Conservation (phyloP, 441 rosid species). For the Macaranga tanarius region DNA sequence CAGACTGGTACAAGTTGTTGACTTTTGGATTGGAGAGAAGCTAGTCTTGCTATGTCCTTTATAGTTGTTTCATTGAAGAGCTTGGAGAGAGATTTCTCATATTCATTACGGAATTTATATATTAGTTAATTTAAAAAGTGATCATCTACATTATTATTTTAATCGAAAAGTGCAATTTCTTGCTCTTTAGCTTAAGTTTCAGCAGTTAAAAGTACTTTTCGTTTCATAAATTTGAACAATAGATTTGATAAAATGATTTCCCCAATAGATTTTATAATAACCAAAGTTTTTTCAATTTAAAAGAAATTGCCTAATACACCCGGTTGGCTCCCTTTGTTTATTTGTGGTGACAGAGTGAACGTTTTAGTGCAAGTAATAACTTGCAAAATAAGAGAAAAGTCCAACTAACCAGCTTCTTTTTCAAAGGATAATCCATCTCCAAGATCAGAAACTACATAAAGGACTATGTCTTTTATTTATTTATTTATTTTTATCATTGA, state of each 20-base stretch:
- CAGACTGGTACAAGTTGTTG: neutral
- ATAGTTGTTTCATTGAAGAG: neutral
- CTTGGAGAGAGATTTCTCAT: neutral
- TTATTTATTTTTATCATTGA: too few relatives aligned
- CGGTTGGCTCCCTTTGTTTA: neutral
- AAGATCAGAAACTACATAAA: too few relatives aligned
- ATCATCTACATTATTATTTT: neutral
- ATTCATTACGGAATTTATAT: too few relatives aligned
- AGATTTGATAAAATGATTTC: neutral
- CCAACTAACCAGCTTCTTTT: too few relatives aligned
- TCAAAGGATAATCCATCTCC: too few relatives aligned
- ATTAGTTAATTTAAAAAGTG: neutral
- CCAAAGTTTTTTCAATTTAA: neutral
- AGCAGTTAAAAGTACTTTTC: slow-evolving; percentile 12
- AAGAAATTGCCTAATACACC: too few relatives aligned
- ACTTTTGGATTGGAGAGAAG: neutral
- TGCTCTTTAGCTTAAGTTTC: neutral
- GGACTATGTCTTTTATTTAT: too few relatives aligned
- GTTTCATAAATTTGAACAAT: neutral
- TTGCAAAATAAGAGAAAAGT: too few relatives aligned
- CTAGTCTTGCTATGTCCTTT: neutral
- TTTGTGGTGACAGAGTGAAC: neutral
- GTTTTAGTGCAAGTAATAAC: too few relatives aligned
- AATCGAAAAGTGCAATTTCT: neutral
- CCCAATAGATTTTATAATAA: neutral